Base-by-base conservation (phyloP, 2,329 filamentous ascomycete genomes). In the Scedosporium aurantiacum region DNA sequence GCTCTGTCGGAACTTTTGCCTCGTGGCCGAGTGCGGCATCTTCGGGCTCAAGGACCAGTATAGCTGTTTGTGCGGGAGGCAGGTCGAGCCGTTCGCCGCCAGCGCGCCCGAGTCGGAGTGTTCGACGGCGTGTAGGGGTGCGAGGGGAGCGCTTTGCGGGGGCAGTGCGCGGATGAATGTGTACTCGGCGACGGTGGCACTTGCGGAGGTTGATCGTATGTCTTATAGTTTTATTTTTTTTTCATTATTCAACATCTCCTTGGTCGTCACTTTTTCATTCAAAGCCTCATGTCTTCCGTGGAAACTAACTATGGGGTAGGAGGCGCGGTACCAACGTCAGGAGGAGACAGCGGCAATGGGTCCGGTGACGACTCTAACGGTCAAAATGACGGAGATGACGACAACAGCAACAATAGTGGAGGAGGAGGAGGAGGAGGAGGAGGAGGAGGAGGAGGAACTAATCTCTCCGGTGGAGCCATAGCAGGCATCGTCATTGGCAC, bases 31-130 rank as follows among this genome's bases (percentile, higher is more conserved):
- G 23, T 37, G 21, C 21, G 37, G 25, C 43, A 54, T 61, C 63
- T 76, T 74, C 56, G 75, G 74, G 23, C 66, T 72, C 25, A 72
- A 76, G 63, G 74, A 71, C 60, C 67, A 65, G 3, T 63, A 62
- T 7, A 71, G 76, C 64, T 77, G 75, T 62, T 74, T 64, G 62
- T 72, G 70, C 63, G 69, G 69, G 45, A 63, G 63, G 14, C 18
- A 21, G 6, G 50, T 67, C 52, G 57, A 63, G 54, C 21, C 40
- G n/a, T 57, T 60, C 18, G 61, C 58, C 16, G 57, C 32, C 5
- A 45, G 23, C 27, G 58, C 63, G 14, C 25, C 23, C 3, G 43
- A 47, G 23, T 25, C 45, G 7, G 57, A 62, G 54, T 63, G 63
- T 40, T 18, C 41, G 16, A 21, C 8, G 41, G 10, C 40, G 5